A percentile compares a stretch with the other conserved stretches of the same genome.
Conservation (phyloP, 352 stramenopile species). For the Salisapilia sapeloensis region DNA sequence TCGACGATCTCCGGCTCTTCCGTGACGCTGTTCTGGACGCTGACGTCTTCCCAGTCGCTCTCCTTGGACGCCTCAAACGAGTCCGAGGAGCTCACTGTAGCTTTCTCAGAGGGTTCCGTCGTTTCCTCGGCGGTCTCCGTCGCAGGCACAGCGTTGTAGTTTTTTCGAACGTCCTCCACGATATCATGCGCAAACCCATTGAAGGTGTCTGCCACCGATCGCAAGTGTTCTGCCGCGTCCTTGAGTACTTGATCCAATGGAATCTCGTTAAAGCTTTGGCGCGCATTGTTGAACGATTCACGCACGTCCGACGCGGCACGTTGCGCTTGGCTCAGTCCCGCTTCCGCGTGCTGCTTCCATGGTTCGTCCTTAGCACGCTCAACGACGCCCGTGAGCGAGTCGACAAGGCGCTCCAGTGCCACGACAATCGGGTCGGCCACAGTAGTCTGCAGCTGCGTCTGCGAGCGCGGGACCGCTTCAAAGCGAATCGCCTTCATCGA, state of each 20-base stretch:
- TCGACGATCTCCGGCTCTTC: conserved; percentile 23
- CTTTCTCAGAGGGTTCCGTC: conserved; percentile 5
- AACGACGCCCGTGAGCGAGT: conserved; percentile 56
- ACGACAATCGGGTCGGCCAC: conserved; percentile 65
- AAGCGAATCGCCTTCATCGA: conserved; percentile 43
- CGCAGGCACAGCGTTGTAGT: conserved; percentile 22
- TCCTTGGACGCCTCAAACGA: conserved; percentile 10
- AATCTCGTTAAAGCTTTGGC: conserved; percentile 55
- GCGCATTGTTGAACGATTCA: conserved; percentile 26
- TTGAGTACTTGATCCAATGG: conserved; percentile 71
- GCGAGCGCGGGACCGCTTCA: conserved; percentile 28
- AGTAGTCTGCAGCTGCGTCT: conserved; percentile 60
- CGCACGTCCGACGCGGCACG: conserved; percentile 29
- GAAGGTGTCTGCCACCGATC: conserved; percentile 53
- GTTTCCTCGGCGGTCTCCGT: conserved; percentile 9
- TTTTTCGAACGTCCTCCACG: conserved; percentile 47
- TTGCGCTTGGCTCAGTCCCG: conserved; percentile 29
- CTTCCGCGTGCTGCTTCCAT: conserved; percentile 38
- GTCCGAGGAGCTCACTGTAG: conserved; percentile 6
- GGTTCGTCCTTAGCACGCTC: conserved; percentile 73
- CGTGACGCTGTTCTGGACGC: conserved; percentile 7
- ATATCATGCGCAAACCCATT: conserved; percentile 62
- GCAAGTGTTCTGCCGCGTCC: conserved; percentile 62
- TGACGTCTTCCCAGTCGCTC: conserved; percentile 58
- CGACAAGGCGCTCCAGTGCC: conserved; percentile 67